Evolutionary conservation across 371 early-diverging fungal species (phyloP), one percentile per base, ranked within the genome.

Genomic region (Sporodiniella umbellata): DNA sequence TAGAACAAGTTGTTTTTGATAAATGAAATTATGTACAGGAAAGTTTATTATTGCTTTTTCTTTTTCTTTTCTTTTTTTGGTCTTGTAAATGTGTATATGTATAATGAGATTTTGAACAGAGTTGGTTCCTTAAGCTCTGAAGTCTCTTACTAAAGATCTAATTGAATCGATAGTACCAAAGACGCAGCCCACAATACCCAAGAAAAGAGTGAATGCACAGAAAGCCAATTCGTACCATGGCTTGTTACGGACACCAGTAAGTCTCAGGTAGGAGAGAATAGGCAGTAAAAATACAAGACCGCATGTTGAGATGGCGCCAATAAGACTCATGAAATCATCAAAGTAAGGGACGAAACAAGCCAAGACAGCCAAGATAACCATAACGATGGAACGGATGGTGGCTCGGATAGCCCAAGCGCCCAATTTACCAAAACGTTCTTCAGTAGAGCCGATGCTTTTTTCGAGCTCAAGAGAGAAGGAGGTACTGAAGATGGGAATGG

Each of bases 401-500:
- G 78, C 71, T 39, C 83, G 79, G 42, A 66, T 72, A 14, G 68
- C 21, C 68, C 78, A 84, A 31, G 78, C 72, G 38, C 61, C 64
- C 23, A 72, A 19, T 24, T 56, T 58, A 21, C 76, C 76, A 18
- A 64, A 38, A n/a, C 58, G 47, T 22, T 67, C 66, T 12, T 72
- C 72, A 14, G 63, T 52, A 43, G 54, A 54, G 18, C 64, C 56
- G 37, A 75, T 28, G 37, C 74, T 82, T 10, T 72, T 54, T 62
- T 89, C 89, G 26, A 87, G 74, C 56, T 89, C 88, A 21, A 85
- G 67, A 28, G 90, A 84, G 55, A 95, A 90, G 5, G 92, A 84
- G 4, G 90, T 88, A 42, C 92, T 70, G 53, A 90, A 81, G 21
- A 93, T 82, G 2, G 94, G 95, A 47, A 89, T 86, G 33, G 94